Evolutionary conservation across 2,329 filamentous ascomycete genomes (phyloP).

Genomic region (Sordariomycetes sp.): DNA sequence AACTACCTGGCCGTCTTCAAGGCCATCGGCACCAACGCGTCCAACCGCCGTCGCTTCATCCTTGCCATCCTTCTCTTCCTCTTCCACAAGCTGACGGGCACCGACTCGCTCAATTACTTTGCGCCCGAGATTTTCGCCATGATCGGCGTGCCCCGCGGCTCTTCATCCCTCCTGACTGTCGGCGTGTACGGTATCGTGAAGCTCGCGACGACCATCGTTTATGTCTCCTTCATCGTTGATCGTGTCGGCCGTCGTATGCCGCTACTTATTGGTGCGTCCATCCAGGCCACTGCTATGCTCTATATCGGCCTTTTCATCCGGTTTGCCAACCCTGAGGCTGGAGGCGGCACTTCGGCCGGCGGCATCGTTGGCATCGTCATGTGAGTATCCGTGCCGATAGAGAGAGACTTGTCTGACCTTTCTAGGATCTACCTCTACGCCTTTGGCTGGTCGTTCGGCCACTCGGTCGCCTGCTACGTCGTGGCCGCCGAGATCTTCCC

Average conservation of each 20-base stretch:
- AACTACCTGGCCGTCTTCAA: neutral
- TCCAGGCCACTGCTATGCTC: constrained; percentile 14
- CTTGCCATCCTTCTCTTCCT: constrained; percentile 24
- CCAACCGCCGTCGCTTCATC: constrained; percentile 1
- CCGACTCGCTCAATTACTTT: constrained; percentile 29
- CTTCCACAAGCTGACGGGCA: constrained; percentile 31
- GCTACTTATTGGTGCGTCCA: constrained; percentile 13
- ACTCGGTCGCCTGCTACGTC: constrained; percentile 11
- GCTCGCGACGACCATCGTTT: constrained; percentile 12
- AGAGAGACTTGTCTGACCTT: no score
- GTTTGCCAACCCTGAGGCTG: constrained; percentile 18
- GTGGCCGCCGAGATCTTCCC: constrained; percentile 20
- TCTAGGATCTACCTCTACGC: constrained; percentile 22
- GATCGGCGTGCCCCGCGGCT: constrained; percentile 23
- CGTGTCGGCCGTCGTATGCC: constrained; percentile 16
- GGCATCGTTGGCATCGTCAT: constrained; percentile 28
- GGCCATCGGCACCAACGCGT: neutral
- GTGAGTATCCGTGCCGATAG: no score
- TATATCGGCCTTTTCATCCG: constrained; percentile 21
- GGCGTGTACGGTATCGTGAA: constrained; percentile 19
- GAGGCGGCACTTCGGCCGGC: constrained; percentile 23
- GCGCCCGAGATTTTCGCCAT: constrained; percentile 27
- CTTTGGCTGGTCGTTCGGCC: constrained; percentile 14
- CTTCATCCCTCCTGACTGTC: constrained; percentile 22
- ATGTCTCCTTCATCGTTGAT: constrained; percentile 18